Evolutionary conservation across 768 basidiomycete species (phyloP).

Genomic region (Dentipellis fragilis): DNA sequence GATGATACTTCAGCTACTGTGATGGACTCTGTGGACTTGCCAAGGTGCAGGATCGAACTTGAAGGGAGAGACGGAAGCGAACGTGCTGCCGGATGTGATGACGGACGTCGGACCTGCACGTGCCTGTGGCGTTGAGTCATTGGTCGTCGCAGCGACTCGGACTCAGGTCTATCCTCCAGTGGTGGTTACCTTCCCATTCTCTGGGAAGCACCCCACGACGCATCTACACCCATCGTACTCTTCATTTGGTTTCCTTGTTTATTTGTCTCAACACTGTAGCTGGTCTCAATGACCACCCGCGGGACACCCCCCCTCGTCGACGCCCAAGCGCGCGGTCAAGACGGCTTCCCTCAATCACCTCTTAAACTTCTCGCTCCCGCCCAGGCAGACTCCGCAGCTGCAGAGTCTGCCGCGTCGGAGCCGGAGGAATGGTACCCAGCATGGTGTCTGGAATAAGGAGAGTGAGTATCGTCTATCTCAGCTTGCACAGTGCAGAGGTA

Average conservation of each 20-base stretch:
- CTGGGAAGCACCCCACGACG: slow-evolving; percentile 34
- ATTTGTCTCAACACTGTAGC: neutral
- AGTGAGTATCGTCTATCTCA: slow-evolving; percentile 44
- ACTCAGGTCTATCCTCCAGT: slow-evolving; percentile 12
- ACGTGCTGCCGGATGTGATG: slow-evolving; percentile 42
- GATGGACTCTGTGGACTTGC: too few species aligned
- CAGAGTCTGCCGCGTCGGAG: slow-evolving; percentile 62
- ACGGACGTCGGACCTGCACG: slow-evolving; percentile 11
- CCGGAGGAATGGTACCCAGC: slow-evolving; percentile 51
- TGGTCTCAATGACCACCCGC: slow-evolving; percentile 11
- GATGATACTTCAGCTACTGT: neutral
- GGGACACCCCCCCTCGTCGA: slow-evolving; percentile 22
- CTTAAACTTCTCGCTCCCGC: slow-evolving; percentile 90
- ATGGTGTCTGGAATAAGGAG: slow-evolving; percentile 83
- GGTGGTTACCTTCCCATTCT: slow-evolving; percentile 32
- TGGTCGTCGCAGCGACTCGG: neutral
- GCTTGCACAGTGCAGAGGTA: neutral
- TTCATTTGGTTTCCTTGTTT: slow-evolving; percentile 1
- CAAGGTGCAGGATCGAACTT: neutral
- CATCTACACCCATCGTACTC: slow-evolving; percentile 1
- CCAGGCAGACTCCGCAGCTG: slow-evolving; percentile 57
- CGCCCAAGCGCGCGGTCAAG: slow-evolving; percentile 55
- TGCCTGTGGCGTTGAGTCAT: slow-evolving; percentile 21
- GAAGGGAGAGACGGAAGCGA: slow-evolving; percentile 43
- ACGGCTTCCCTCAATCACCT: slow-evolving; percentile 72